phyloP scores from a whole-genome alignment of 1,284 basidiomycete species.

The Coriolopsis trogii region DNA sequence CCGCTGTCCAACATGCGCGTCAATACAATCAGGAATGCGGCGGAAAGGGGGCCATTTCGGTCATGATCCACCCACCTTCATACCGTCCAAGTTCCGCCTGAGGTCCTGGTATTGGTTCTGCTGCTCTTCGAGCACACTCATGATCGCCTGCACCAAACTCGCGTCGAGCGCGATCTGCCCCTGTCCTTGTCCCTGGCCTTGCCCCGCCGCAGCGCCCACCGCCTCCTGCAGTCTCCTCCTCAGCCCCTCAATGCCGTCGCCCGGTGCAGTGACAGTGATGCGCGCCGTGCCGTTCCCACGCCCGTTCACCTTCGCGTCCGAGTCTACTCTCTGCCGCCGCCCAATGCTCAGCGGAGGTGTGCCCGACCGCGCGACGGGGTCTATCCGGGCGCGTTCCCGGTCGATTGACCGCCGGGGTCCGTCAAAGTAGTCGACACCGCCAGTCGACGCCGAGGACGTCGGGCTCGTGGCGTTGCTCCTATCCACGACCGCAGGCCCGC shows the following conservation, averaged over 20 bases:
- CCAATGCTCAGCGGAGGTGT: slow-evolving; percentile 12
- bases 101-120: slow-evolving; percentile 68
- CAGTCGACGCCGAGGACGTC: slow-evolving; percentile 18
- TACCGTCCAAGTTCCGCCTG: slow-evolving; percentile 80
- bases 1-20: slow-evolving; percentile 48
- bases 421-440: slow-evolving; percentile 15
- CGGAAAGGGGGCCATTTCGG: not conserved
- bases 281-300: slow-evolving; percentile 26
- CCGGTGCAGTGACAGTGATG: slow-evolving; percentile 52
- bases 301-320: slow-evolving; percentile 18
- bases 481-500: slow-evolving; percentile 6
- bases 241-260: slow-evolving; percentile 46
- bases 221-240: slow-evolving; percentile 59
- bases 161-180: slow-evolving; percentile 76
- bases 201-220: slow-evolving; percentile 64
- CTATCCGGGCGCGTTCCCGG: slow-evolving; percentile 13
- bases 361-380: slow-evolving; percentile 9
- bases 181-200: slow-evolving; percentile 60
- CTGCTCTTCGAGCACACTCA: slow-evolving; percentile 70
- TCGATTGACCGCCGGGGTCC: slow-evolving; percentile 8
- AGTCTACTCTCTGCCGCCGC: slow-evolving; percentile 24
- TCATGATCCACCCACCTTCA: slow-evolving; percentile 83
- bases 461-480: slow-evolving; percentile 18
- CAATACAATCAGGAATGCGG: not conserved
- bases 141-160: slow-evolving; percentile 72